Evolutionary conservation across 768 basidiomycete species (phyloP).

Genomic region (Collybiopsis luxurians): DNA sequence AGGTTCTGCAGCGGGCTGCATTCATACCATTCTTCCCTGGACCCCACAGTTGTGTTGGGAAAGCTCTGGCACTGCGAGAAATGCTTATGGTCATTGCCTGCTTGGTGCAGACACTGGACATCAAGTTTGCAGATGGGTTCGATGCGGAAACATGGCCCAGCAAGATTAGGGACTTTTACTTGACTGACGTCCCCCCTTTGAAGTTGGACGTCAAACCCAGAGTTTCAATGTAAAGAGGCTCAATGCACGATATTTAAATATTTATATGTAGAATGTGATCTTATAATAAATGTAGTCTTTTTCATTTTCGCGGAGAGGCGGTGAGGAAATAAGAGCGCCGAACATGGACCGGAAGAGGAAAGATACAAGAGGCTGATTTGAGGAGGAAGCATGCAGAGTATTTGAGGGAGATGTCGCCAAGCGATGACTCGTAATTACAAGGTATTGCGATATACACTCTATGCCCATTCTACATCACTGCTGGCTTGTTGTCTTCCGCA

Average conservation of each 20-base stretch:
- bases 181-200: neutral
- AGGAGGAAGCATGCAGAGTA: slow-evolving; percentile 90
- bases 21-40: slow-evolving; percentile 40
- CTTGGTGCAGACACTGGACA: slow-evolving; percentile 33
- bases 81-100: slow-evolving; percentile 33
- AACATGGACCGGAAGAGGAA: slow-evolving; percentile 83
- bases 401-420: slow-evolving; percentile 85
- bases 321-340: too few species aligned
- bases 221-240: neutral
- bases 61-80: slow-evolving; percentile 35
- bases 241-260: too few species aligned
- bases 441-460: neutral
- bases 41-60: slow-evolving; percentile 37
- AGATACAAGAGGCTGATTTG: slow-evolving; percentile 79
- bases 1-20: slow-evolving; percentile 13
- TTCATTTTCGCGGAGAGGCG: too few species aligned
- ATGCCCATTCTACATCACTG: slow-evolving; percentile 9
- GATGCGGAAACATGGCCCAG: neutral
- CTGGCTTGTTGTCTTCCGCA: slow-evolving; percentile 18
- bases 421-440: neutral
- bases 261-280: too few species aligned
- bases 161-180: neutral
- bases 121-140: slow-evolving; percentile 25
- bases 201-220: neutral
- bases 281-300: too few species aligned